Evolutionary conservation across 1,284 basidiomycete species (phyloP), one percentile per base, ranked within the genome.

Genomic region (Microbotryomycetes sp.): DNA sequence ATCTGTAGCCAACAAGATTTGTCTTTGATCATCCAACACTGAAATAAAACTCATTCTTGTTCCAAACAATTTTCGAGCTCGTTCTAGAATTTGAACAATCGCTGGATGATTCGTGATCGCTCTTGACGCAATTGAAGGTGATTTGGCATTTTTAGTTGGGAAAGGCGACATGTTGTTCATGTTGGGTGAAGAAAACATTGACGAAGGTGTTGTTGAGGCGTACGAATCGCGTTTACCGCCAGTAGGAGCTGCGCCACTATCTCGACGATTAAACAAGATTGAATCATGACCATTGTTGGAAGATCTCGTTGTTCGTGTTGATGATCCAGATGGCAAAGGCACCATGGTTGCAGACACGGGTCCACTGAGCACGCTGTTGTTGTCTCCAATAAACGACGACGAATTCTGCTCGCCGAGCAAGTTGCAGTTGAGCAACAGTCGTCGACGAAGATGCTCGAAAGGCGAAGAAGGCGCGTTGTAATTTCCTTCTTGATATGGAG

Each of bases 191-290:
- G 50, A 25, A 25, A 19, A 52, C 2, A 29, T 29, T 9, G 50
- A 52, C 26, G 50, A 52, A 26, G 25, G 50, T 19, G 50, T 29
- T 28, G 50, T 52, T 29, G 50, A 52, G 50, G 25, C 50, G 30
- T 28, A 28, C 50, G 50, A 52, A 42, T 42, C 36, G 9, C 36
- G 9, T 19, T 42, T 42, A 19, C 9, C 36, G 19, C 12, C 9
- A 9, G 19, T 42, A n/a, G n/a, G n/a, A n/a, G n/a, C n/a, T n/a
- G n/a, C n/a, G n/a, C n/a, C n/a, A n/a, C n/a, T n/a, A n/a, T 25
- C 50, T 12, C 50, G 50, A n/a, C 26, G 50, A 30, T 52, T 19
- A 52, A 52, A 52, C 50, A 52, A 29, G n/a, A n/a, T n/a, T n/a
- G 50, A 52, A n/a, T 25, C 25, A 29, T 52, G 12, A 26, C 50